These are phyloP conservation scores for Solanum hybrid DNA, from an alignment of 305 asterid species.

Conservation along the genomic window DNA sequence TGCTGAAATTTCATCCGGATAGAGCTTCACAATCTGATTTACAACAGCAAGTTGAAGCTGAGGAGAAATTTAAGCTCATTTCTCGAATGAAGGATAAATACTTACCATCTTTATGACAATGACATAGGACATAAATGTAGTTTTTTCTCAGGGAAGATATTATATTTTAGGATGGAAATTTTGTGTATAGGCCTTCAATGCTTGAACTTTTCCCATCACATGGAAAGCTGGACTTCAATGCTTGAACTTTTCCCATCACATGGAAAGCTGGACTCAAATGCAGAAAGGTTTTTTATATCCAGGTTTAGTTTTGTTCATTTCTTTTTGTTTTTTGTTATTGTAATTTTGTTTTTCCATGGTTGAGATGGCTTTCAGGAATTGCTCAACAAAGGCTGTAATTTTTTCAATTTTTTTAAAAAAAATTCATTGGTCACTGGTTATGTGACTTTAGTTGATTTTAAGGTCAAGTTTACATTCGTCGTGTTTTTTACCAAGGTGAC, in stretches of 20 bases:
- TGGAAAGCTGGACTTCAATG: not conserved
- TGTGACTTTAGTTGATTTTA: too few species aligned
- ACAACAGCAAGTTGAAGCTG: slow-evolving; percentile 82
- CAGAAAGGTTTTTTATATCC: not conserved
- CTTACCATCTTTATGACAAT: slow-evolving; percentile 11
- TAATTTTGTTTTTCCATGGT: not conserved
- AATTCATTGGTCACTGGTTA: too few species aligned
- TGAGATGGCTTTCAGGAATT: not conserved
- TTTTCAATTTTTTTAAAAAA: not conserved
- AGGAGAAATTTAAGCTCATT: slow-evolving; percentile 91
- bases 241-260: not conserved
- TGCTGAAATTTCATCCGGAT: slow-evolving; percentile 92
- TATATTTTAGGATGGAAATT: not conserved
- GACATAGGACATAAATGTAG: not conserved
- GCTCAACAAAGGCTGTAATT: not conserved
- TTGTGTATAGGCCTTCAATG: not conserved
- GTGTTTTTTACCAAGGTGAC: not conserved
- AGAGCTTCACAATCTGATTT: slow-evolving; percentile 59
- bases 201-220: not conserved
- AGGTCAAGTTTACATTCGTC: not conserved
- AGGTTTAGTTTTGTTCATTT: not conserved
- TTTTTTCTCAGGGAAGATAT: not conserved
- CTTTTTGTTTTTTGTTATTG: not conserved
- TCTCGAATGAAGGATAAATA: slow-evolving; percentile 70
- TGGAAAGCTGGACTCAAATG: not conserved